A percentile compares a stretch with the other conserved stretches of the same genome.
phyloP scores from a whole-genome alignment of 345 rosid genomes.

The Geranium rotundifolium region DNA sequence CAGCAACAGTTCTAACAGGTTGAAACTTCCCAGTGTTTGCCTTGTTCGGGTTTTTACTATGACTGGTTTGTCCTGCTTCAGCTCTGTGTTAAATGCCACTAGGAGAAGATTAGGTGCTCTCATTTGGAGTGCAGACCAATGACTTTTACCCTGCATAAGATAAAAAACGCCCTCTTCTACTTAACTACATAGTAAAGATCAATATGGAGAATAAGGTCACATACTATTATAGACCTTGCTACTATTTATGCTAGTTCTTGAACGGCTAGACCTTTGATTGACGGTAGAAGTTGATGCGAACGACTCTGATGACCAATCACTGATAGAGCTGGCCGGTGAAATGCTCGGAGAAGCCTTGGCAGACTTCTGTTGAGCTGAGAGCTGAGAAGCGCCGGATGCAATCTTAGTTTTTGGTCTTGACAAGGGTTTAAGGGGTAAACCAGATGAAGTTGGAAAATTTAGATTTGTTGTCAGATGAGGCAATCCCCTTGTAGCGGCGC shows the following conservation, averaged over 20 bases:
- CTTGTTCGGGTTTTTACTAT: conserved; percentile 23
- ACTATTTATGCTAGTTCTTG: conserved; percentile 31
- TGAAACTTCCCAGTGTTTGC: conserved; percentile 40
- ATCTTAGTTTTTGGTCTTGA: conserved; percentile 25
- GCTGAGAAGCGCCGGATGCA: conserved; percentile 24
- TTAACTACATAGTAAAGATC: too few relatives aligned
- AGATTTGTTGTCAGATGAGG: conserved; percentile 31
- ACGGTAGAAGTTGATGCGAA: conserved; percentile 42
- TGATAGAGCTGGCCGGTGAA: conserved; percentile 61
- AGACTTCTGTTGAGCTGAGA: conserved; percentile 35
- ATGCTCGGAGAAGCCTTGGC: conserved; percentile 34
- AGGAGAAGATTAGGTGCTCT: conserved; percentile 23
- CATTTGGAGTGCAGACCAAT: conserved; percentile 38
- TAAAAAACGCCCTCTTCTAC: not conserved
- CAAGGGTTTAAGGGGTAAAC: conserved; percentile 16
- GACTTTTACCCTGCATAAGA: conserved; percentile 30
- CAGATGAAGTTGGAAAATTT: conserved; percentile 30
- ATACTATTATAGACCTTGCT: conserved; percentile 9
- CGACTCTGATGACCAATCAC: conserved; percentile 69
- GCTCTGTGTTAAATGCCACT: conserved; percentile 25
- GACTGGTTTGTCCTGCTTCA: conserved; percentile 21
- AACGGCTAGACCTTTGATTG: conserved; percentile 30
- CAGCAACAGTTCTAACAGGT: conserved; percentile 21
- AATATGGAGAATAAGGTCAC: not conserved
- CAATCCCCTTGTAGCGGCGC: conserved; percentile 21